Evolutionary conservation across 192 early-diverging fungal species (phyloP).

Genomic region (Backusella westeae): DNA sequence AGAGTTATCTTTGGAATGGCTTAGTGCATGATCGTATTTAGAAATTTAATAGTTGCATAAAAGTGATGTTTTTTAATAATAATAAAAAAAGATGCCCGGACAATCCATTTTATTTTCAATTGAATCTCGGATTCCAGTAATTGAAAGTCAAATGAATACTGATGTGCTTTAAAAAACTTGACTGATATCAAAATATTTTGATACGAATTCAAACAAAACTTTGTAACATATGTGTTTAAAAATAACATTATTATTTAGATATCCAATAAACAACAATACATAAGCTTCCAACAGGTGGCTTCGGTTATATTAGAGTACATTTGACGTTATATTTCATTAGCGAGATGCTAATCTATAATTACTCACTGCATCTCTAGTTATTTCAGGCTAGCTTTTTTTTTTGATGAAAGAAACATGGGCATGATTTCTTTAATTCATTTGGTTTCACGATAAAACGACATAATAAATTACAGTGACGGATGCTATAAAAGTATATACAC

Average conservation of each 20-base stretch:
- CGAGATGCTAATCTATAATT: too few species aligned
- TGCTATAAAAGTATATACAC: too few species aligned
- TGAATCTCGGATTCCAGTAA: not conserved
- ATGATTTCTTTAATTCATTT: too few species aligned
- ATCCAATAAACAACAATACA: not conserved
- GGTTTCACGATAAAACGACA: too few species aligned
- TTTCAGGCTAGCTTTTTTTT: too few species aligned
- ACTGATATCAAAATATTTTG: not conserved
- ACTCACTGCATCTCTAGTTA: too few species aligned
- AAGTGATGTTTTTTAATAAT: not conserved
- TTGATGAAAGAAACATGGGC: too few species aligned
- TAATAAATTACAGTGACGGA: too few species aligned
- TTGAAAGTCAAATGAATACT: not conserved
- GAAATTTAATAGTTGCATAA: not conserved
- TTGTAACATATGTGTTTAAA: not conserved
- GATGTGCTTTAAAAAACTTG: not conserved
- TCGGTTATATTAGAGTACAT: not conserved
- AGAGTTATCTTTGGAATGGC: not conserved
- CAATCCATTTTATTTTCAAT: not conserved
- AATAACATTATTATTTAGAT: not conserved
- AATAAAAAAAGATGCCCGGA: not conserved
- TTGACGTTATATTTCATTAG: too few species aligned
- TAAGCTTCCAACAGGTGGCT: not conserved
- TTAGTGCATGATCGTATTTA: not conserved
- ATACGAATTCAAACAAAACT: too few species aligned